phyloP scores from a whole-genome alignment of 371 early-diverging fungal species.

The Batrachochytrium dendrobatidis region DNA sequence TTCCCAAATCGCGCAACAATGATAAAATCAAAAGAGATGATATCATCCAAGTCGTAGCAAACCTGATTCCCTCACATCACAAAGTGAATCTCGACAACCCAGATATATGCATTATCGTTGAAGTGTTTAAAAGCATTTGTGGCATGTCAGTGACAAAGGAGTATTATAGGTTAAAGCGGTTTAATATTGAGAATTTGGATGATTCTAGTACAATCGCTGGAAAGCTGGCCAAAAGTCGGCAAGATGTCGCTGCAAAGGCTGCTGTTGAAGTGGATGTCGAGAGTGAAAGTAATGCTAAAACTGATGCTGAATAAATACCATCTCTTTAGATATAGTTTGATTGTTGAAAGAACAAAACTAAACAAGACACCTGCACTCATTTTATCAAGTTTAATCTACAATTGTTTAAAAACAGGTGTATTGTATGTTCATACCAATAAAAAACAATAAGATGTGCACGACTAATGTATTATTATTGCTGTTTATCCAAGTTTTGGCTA shows the following conservation, averaged over 20 bases:
- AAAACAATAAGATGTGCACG: too few species aligned
- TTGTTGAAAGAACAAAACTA: too few species aligned
- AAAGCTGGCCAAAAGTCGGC: neutral
- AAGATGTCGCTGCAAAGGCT: neutral
- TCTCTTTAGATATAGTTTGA: too few species aligned
- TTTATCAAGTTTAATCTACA: too few species aligned
- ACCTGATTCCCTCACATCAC: slow-evolving; percentile 30
- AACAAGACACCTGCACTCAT: too few species aligned
- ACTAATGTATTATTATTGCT: too few species aligned
- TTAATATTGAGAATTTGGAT: slow-evolving; percentile 52
- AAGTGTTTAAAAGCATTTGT: slow-evolving; percentile 64
- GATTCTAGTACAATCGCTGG: neutral
- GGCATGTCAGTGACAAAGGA: slow-evolving; percentile 63
- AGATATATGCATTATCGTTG: slow-evolving; percentile 55
- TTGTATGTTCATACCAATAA: too few species aligned
- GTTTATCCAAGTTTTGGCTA: too few species aligned
- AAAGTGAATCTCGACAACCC: slow-evolving; percentile 58
- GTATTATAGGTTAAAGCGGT: slow-evolving; percentile 55
- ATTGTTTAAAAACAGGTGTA: too few species aligned
- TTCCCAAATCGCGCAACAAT: slow-evolving; percentile 57
- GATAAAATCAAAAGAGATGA: slow-evolving; percentile 48
- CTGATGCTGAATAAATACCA: too few species aligned
- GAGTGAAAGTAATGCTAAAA: too few species aligned
- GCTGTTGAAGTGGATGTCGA: neutral
- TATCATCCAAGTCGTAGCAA: slow-evolving; percentile 48